Conservation (phyloP, 176 grass and related monocot genomes). For the Lolium rigidum region DNA sequence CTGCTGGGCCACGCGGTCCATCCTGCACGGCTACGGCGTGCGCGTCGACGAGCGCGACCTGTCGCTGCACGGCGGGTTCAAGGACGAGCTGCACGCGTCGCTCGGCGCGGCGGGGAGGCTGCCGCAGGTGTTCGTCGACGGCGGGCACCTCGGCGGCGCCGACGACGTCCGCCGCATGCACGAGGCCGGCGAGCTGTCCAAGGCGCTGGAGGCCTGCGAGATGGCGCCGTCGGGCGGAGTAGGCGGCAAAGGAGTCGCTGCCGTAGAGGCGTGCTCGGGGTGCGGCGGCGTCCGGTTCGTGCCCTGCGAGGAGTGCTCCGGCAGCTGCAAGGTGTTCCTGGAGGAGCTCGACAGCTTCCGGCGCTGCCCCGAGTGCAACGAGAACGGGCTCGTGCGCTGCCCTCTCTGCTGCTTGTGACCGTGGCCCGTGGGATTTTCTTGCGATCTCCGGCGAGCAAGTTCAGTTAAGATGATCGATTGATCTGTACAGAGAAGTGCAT, state of each 20-base stretch:
- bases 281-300: conserved; percentile 89
- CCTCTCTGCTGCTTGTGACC: conserved; percentile 61
- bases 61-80: conserved; percentile 85
- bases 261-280: conserved; percentile 55
- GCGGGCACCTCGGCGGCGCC: conserved; percentile 64
- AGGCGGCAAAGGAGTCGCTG: conserved; percentile 31
- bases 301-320: conserved; percentile 90
- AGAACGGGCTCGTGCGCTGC: conserved; percentile 90
- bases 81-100: conserved; percentile 71
- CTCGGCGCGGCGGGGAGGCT: conserved; percentile 55
- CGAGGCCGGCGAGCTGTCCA: conserved; percentile 67
- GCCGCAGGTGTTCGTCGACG: conserved; percentile 77
- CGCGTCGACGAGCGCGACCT: conserved; percentile 91
- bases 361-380: conserved; percentile 89
- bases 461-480: background rate
- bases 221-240: conserved; percentile 32
- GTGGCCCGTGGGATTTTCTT: conserved; percentile 17
- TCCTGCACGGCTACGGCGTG: conserved; percentile 74
- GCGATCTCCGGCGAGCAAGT: background rate
- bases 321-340: conserved; percentile 98
- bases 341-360: conserved; percentile 64
- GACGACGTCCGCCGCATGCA: conserved; percentile 78
- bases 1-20: conserved; percentile 65
- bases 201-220: conserved; percentile 61
- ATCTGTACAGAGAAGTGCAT: conserved; percentile 52